Evolutionary conservation across 2,329 filamentous ascomycete species (phyloP), one percentile per base, ranked within the genome.

Genomic region (Cladobotryum protrusum): DNA sequence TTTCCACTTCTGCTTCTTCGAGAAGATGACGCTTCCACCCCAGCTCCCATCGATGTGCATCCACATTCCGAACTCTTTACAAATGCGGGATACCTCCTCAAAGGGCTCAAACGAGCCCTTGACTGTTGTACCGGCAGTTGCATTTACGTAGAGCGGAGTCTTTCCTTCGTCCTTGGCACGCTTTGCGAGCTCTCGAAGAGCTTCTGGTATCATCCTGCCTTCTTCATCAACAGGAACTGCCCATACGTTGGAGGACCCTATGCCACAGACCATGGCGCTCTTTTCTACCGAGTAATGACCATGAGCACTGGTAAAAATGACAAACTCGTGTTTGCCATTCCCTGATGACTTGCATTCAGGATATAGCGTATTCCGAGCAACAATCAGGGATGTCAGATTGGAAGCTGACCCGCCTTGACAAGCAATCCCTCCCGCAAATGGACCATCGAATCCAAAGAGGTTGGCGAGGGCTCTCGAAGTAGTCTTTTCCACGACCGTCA

Each of bases 271-370:
- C 63, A 92, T 86, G n/a, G 91, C 91, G 3, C 90, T 91, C 71
- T 97, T 97, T 62, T 96, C 89, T 20, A 97, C 81, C 5, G 85
- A 91, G 73, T 97, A 99, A 74, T 97, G 93, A 0, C 92, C 91
- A 66, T 97, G 90, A 1, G 78, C 82, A 57, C 84, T 89, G 3
- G 92, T 96, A 72, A 97, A 96, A 48, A 96, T 71, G 17, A 89
- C 85, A 60, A 96, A 92, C 17, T 78, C 75, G 54, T 74, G 68
- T 4, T 64, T 63, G 1, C 74, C 78, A 62, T 90, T 89, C 14
- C 93, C 93, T 1, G 78, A 66, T 0, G 71, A 72, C 67, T 95
- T 96, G 46, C 85, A 89, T 9, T 81, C 75, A 0, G 92, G 91
- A 64, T 83, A 96, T 2, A 96, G 76, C 0, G 80, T 86, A 72